Base-by-base conservation (phyloP, 1,284 basidiomycete genomes). In the Cystobasidium sp. region DNA sequence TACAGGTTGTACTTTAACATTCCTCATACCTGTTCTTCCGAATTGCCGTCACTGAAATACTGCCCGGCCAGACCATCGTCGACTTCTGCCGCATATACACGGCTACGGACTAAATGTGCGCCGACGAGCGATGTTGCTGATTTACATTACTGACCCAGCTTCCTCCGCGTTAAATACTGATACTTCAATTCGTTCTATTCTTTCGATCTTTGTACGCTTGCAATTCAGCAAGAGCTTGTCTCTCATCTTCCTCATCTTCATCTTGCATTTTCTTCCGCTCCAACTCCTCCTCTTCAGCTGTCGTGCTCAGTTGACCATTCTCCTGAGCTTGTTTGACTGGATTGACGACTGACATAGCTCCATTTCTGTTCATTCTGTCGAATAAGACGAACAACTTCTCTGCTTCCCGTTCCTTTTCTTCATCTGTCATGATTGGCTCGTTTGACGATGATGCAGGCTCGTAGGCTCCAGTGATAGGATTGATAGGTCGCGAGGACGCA, bases 311-410 rank as follows among this genome's bases (percentile, higher is more conserved):
- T 41, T 61, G 68, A 1, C 80, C 80, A 49, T 64, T 66, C 22
- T 66, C 61, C 31, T 77, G 39, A 1, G 78, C 79, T 6, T 77
- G 72, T 5, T 74, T 53, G 16, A 78, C 77, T 1, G 82, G 81
- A 59, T 80, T 81, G 43, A 80, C 79, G 0, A 81, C 77, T 12
- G 69, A 77, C 41, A 85, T 82, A 3, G 85, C 81, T 1, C 84
- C 84, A 68, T 84, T 90, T 81, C 85, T 88, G 81, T 94, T 91
- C 78, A 97, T 84, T 64, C 93, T 85, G 77, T 96, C 92, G 80
- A 97, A 97, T 20, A 97, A 85, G 31, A 90, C 88, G 80, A 96
- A 93, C 56, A 97, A 84, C 80, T 89, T 90, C 84, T 96, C 94
- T 58, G 93, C 91, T 83, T 97, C 94, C 16, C 84, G 84, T 80